Base-by-base conservation (phyloP, 2,329 filamentous ascomycete genomes). In the Phaeosphaeria sp. region DNA sequence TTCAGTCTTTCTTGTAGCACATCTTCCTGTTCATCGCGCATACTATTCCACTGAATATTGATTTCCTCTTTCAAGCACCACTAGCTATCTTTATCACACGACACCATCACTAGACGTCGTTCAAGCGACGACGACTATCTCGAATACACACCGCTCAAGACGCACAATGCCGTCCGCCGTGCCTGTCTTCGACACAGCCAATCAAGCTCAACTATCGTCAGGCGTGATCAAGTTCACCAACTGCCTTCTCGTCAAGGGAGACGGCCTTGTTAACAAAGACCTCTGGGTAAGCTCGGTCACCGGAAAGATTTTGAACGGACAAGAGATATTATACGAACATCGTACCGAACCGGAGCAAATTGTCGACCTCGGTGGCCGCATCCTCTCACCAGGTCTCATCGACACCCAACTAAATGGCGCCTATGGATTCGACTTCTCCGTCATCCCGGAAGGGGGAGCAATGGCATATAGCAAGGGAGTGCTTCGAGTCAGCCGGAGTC, bases 341-440 rank as follows among this genome's bases (percentile, higher is more conserved):
- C 83, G 87, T 46, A 80, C 84, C 53, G 81, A 89, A 2, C 91
- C 93, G 1, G 91, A 94, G 73, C 79, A 88, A 66, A 88, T 89
- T 53, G 83, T 97, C 67, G 88, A 97, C 71, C 87, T 97, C 1
- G 86, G 88, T 51, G 92, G 92, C 57, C 91, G 91, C 68, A 94
- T 97, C 64, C 76, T 97, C 20, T 87, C 91, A 0, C 92, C 93
- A 0, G 93, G 93, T 24, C 84, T 97, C 72, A 95, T 97, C 67
- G 93, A 97, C 65, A 90, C 90, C 51, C 93, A 97, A 77, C 87
- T 97, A 66, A 97, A 97, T 71, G 93, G 93, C 48, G 93, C 91
- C 9, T 94, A 93, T 70, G 93, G 93, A 55, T 96, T 97, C 82
- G 94, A 97, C 80, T 97, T 96, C 76, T 95, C 92, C 2, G 87